Conservation (phyloP, 768 basidiomycete species). For the Pilatotrama ljubarskyi region DNA sequence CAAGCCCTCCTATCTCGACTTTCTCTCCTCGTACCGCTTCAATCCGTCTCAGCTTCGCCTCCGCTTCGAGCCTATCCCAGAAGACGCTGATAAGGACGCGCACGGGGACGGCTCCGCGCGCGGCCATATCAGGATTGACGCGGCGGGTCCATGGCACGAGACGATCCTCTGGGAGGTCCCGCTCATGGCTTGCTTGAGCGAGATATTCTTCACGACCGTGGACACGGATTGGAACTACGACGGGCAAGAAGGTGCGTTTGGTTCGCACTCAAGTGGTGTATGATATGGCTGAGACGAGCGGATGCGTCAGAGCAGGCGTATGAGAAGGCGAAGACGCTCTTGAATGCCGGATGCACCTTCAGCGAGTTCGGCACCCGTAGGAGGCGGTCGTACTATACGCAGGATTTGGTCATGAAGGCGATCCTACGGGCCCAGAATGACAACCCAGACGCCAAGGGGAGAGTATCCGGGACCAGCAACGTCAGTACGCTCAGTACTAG, state of each 20-base stretch:
- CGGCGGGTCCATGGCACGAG: slow-evolving; percentile 73
- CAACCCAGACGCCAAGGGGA: slow-evolving; percentile 44
- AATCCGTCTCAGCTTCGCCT: slow-evolving; percentile 72
- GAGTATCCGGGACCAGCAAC: slow-evolving; percentile 86
- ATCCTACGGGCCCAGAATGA: slow-evolving; percentile 67
- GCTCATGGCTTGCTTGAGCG: slow-evolving; percentile 88
- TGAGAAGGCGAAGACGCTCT: slow-evolving; percentile 63
- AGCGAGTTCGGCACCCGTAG: slow-evolving; percentile 90
- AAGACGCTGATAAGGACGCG: slow-evolving; percentile 34
- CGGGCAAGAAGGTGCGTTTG: slow-evolving; percentile 66
- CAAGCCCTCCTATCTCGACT: slow-evolving; percentile 69
- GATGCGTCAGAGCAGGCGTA: slow-evolving; percentile 62
- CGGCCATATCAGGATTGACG: slow-evolving; percentile 62
- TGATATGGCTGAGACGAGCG: background rate
- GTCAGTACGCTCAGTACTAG: slow-evolving; percentile 43
- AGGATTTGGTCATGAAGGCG: slow-evolving; percentile 74
- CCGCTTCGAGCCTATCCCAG: slow-evolving; percentile 58
- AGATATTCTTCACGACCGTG: slow-evolving; percentile 79
- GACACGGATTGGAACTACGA: slow-evolving; percentile 83
- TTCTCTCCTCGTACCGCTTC: slow-evolving; percentile 67
- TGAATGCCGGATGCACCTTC: slow-evolving; percentile 65
- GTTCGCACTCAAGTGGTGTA: background rate
- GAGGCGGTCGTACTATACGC: slow-evolving; percentile 68
- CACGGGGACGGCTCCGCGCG: slow-evolving; percentile 1
- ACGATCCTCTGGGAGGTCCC: slow-evolving; percentile 96